Conservation (phyloP, 2,329 filamentous ascomycete species). For the Neofusicoccum ribis region DNA sequence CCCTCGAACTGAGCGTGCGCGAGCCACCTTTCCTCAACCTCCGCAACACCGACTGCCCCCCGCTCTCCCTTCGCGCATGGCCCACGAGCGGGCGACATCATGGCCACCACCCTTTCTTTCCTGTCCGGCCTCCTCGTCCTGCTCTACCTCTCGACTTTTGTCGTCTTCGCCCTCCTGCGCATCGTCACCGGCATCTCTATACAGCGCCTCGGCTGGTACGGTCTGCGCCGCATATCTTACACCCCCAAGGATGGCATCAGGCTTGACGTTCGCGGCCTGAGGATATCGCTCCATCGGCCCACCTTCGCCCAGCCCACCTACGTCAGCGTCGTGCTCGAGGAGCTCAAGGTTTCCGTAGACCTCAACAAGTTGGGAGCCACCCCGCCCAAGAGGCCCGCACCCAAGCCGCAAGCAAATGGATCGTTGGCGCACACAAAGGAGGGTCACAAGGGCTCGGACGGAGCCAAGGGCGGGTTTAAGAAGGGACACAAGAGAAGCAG, state of each 20-base stretch:
- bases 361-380: slow-evolving; percentile 59
- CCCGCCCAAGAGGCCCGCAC: slow-evolving; percentile 23
- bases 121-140: slow-evolving; percentile 82
- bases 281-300: slow-evolving; percentile 84
- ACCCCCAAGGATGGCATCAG: slow-evolving; percentile 84
- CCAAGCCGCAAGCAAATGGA: neutral
- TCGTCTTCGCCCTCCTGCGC: slow-evolving; percentile 88
- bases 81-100: slow-evolving; percentile 30
- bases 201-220: slow-evolving; percentile 90
- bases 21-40: slow-evolving; percentile 17
- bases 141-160: slow-evolving; percentile 86
- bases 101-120: slow-evolving; percentile 62
- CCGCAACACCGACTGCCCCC: neutral
- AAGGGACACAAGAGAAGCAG: slow-evolving; percentile 55
- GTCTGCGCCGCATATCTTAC: slow-evolving; percentile 86
- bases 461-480: slow-evolving; percentile 27
- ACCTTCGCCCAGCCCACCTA: slow-evolving; percentile 97
- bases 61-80: slow-evolving; percentile 20
- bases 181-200: slow-evolving; percentile 94
- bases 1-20: slow-evolving; percentile 13
- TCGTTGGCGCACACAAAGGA: neutral
- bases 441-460: slow-evolving; percentile 32
- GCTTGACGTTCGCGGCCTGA: slow-evolving; percentile 85
- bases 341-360: slow-evolving; percentile 82
- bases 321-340: slow-evolving; percentile 85